phyloP scores from a whole-genome alignment of 441 rosid genomes.

The Melastoma candidum region DNA sequence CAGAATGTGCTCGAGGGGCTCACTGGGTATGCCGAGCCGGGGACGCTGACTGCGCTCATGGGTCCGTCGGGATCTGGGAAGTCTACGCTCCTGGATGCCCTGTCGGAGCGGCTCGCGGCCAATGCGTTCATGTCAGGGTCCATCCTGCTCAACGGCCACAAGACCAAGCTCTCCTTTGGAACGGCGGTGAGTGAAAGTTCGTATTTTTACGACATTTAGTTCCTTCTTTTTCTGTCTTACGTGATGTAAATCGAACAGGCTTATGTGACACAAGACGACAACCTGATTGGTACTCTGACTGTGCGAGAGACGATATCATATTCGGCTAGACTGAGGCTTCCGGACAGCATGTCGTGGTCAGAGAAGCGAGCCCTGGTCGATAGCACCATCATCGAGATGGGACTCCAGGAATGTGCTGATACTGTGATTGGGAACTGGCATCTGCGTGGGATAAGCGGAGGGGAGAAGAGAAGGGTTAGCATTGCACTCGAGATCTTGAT shows the following conservation, averaged over 20 bases:
- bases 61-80: too few species aligned
- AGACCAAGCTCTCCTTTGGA: too few species aligned
- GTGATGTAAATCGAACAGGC: neutral
- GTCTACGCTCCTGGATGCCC: too few species aligned
- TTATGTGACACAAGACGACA: constrained; percentile 3
- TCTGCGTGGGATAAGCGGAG: constrained; percentile 2
- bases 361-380: neutral
- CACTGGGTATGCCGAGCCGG: too few species aligned
- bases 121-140: too few species aligned
- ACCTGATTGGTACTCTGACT: neutral
- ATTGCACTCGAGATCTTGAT: constrained; percentile 5
- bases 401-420: neutral
- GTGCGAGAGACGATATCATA: constrained; percentile 3
- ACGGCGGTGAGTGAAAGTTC: too few species aligned
- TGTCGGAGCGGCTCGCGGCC: too few species aligned
- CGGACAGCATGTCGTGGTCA: neutral
- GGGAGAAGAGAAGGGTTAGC: constrained; percentile 6
- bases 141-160: too few species aligned
- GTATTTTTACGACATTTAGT: too few species aligned
- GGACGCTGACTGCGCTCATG: too few species aligned
- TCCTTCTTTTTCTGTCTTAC: too few species aligned
- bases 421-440: neutral
- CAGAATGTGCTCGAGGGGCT: too few species aligned
- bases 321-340: constrained; percentile 1
- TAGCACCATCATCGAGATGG: constrained; percentile 5